Conservation (phyloP, 805 yeast genomes). For the Millerozyma miso region DNA sequence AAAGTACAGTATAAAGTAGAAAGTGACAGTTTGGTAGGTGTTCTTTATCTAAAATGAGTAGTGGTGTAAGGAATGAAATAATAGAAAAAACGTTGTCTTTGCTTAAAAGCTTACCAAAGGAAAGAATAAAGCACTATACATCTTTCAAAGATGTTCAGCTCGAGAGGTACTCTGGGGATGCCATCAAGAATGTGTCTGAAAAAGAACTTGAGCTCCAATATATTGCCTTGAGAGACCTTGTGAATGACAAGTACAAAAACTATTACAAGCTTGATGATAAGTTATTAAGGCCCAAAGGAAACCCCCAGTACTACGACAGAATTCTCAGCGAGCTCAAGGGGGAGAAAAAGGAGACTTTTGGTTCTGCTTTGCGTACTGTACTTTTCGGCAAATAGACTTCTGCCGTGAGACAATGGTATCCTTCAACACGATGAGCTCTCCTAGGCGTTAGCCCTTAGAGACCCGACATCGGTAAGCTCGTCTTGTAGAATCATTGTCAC, state of each 20-base stretch:
- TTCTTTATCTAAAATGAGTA: slow-evolving; percentile 21
- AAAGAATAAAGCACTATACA: slow-evolving; percentile 61
- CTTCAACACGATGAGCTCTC: neutral
- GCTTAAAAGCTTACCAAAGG: slow-evolving; percentile 63
- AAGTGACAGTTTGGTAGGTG: too few relatives aligned
- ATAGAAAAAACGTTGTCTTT: slow-evolving; percentile 55
- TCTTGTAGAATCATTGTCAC: too few relatives aligned
- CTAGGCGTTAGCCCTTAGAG: too few relatives aligned
- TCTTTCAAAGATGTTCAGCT: slow-evolving; percentile 68
- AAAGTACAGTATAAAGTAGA: too few relatives aligned
- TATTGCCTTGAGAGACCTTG: slow-evolving; percentile 51
- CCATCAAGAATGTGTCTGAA: slow-evolving; percentile 42
- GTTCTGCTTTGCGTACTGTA: slow-evolving; percentile 69
- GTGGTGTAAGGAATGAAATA: slow-evolving; percentile 35
- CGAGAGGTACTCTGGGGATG: slow-evolving; percentile 33
- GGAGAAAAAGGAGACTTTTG: slow-evolving; percentile 60
- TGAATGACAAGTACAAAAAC: slow-evolving; percentile 57
- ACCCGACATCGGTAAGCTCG: too few relatives aligned
- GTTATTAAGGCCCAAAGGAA: slow-evolving; percentile 75
- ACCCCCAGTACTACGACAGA: slow-evolving; percentile 72
- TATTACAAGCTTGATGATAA: slow-evolving; percentile 65
- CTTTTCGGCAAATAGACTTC: slow-evolving; percentile 51
- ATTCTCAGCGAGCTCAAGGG: slow-evolving; percentile 68
- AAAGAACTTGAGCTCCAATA: slow-evolving; percentile 55
- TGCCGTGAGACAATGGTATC: neutral